These are phyloP conservation scores for Curvularia hawaiiensis DNA, from an alignment of 2,329 filamentous ascomycete genomes.

Conservation along the genomic window DNA sequence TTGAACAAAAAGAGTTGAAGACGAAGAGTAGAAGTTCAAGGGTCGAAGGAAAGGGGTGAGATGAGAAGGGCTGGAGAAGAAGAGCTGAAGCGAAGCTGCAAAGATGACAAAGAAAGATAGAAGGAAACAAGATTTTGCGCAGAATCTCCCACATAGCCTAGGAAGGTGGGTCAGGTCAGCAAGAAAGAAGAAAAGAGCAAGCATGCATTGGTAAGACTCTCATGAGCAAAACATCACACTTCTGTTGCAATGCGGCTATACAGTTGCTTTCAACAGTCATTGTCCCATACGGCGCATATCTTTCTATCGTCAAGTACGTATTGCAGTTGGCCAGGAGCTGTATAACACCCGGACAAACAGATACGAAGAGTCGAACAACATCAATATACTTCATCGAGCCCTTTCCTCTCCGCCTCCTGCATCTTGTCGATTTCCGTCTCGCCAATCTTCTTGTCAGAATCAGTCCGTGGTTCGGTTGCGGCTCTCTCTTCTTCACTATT, in stretches of 20 bases:
- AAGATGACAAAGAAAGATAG: too few species aligned
- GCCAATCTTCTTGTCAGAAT: constrained; percentile 23
- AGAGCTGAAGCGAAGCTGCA: too few species aligned
- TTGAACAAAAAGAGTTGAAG: too few species aligned
- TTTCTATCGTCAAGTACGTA: neutral
- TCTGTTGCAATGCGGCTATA: neutral
- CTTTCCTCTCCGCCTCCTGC: constrained; percentile 38
- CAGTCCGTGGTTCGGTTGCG: constrained; percentile 19
- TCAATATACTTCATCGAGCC: constrained; percentile 43
- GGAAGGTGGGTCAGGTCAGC: neutral
- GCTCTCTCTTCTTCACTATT: constrained; percentile 32
- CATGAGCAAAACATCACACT: neutral
- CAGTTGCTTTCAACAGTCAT: neutral
- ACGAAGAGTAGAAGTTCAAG: too few species aligned
- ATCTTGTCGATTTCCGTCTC: constrained; percentile 38
- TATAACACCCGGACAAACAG: neutral
- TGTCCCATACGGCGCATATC: neutral
- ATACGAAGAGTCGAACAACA: neutral
- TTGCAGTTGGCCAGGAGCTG: neutral
- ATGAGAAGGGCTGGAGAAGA: too few species aligned
- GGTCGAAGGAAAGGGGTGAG: too few species aligned
- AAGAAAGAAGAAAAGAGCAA: neutral
- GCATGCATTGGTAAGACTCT: neutral
- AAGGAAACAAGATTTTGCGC: neutral
- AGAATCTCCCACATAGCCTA: neutral